Evolutionary conservation across 1,139 yeast genomes (phyloP).

Genomic region (Wickerhamomyces sp.): DNA sequence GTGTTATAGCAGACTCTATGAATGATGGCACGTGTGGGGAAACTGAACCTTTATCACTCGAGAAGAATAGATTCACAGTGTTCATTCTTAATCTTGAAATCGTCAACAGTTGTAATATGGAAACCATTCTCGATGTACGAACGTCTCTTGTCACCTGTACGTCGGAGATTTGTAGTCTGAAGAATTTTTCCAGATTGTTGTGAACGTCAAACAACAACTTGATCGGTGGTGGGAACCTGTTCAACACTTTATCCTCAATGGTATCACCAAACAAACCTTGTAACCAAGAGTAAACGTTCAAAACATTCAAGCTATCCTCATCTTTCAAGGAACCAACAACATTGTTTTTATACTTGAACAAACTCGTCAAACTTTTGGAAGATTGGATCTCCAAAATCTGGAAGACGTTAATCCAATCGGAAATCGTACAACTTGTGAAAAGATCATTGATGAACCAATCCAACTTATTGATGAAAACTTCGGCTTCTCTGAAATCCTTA

Average conservation of each 20-base stretch:
- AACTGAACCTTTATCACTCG: constrained; percentile 23
- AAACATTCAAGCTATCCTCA: constrained; percentile 57
- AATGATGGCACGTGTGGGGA: constrained; percentile 75
- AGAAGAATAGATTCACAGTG: constrained; percentile 47
- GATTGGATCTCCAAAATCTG: constrained; percentile 71
- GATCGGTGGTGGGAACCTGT: constrained; percentile 66
- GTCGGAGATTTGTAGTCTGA: constrained; percentile 65
- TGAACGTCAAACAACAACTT: constrained; percentile 65
- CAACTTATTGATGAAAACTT: constrained; percentile 55
- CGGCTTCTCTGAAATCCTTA: constrained; percentile 33
- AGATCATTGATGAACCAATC: constrained; percentile 60
- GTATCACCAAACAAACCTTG: constrained; percentile 45
- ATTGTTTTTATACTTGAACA: constrained; percentile 49
- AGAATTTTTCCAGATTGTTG: constrained; percentile 57
- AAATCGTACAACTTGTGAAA: constrained; percentile 53
- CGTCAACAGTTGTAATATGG: constrained; percentile 62
- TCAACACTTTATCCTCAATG: constrained; percentile 38
- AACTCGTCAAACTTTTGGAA: constrained; percentile 43
- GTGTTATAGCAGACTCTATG: constrained; percentile 72
- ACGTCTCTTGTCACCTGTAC: constrained; percentile 47
- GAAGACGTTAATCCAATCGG: constrained; percentile 77
- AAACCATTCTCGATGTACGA: constrained; percentile 66
- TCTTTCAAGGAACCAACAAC: constrained; percentile 35
- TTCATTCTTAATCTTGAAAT: constrained; percentile 68
- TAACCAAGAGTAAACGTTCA: constrained; percentile 69